Percentiles rank a stretch among this genome's conserved stretches.
Conservation (phyloP, 192 early-diverging fungal species). For the Oehlia diaphana region DNA sequence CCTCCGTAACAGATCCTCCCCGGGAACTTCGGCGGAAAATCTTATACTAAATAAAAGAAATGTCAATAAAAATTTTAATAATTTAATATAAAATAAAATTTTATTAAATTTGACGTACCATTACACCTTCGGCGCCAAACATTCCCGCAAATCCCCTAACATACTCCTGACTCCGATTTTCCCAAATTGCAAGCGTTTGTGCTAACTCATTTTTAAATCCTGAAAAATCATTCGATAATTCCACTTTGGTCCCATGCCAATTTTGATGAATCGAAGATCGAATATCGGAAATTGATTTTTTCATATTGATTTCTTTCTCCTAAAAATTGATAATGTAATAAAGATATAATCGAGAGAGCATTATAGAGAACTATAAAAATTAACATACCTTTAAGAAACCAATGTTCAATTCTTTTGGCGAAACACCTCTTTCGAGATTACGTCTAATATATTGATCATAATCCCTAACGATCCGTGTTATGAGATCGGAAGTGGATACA, state of each 20-base stretch:
- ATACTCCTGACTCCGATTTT: constrained; percentile 74
- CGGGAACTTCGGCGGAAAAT: constrained; percentile 2
- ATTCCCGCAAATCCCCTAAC: constrained; percentile 66
- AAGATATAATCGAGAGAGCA: not conserved
- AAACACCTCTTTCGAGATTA: constrained; percentile 83
- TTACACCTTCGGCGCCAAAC: constrained; percentile 65
- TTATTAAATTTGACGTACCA: constrained; percentile 25
- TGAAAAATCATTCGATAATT: constrained; percentile 61
- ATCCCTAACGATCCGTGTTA: constrained; percentile 81
- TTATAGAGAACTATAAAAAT: not conserved
- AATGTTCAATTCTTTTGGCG: constrained; percentile 78
- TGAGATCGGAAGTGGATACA: constrained; percentile 78
- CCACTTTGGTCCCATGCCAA: constrained; percentile 62
- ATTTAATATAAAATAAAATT: too few species aligned
- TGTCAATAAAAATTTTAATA: too few species aligned
- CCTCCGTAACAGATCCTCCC: not conserved
- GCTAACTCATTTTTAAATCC: constrained; percentile 64
- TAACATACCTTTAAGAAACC: constrained; percentile 70
- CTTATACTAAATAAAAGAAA: constrained; percentile 22
- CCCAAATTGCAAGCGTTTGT: constrained; percentile 68
- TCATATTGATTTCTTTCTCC: constrained; percentile 73
- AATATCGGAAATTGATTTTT: constrained; percentile 74
- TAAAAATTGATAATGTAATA: constrained; percentile 17
- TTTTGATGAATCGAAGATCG: constrained; percentile 69
- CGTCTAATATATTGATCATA: constrained; percentile 82